A percentile compares a stretch with the other conserved stretches of the same genome.
phyloP scores from a whole-genome alignment of 768 basidiomycete species.

The Hypsizygus marmoreus region DNA sequence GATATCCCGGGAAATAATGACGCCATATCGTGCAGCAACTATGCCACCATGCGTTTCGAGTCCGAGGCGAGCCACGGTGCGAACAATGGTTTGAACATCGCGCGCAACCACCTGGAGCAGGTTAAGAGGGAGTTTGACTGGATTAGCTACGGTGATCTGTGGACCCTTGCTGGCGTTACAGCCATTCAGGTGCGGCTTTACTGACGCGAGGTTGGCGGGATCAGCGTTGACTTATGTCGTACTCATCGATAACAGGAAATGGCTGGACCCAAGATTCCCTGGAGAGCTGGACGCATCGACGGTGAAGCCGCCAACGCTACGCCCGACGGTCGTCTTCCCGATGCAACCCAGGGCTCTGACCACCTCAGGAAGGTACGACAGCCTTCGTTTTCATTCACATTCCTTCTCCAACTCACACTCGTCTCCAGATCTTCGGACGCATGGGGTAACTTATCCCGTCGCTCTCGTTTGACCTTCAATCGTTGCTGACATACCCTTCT shows the following conservation, averaged over 20 bases:
- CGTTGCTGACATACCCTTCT: neutral
- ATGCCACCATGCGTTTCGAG: slow-evolving; percentile 97
- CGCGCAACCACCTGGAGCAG: slow-evolving; percentile 81
- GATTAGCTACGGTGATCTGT: slow-evolving; percentile 96
- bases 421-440: slow-evolving; percentile 75
- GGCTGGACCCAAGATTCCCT: slow-evolving; percentile 89
- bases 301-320: slow-evolving; percentile 74
- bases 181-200: slow-evolving; percentile 64
- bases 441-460: slow-evolving; percentile 78
- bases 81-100: slow-evolving; percentile 81
- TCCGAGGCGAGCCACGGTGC: slow-evolving; percentile 85
- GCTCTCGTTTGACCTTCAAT: neutral
- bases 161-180: slow-evolving; percentile 93
- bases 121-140: slow-evolving; percentile 87
- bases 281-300: slow-evolving; percentile 92
- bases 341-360: slow-evolving; percentile 79
- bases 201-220: neutral
- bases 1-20: slow-evolving; percentile 8
- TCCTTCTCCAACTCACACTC: slow-evolving; percentile 5
- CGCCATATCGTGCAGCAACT: slow-evolving; percentile 62
- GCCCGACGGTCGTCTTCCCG: slow-evolving; percentile 89
- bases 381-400: slow-evolving; percentile 7
- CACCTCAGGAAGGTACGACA: slow-evolving; percentile 75
- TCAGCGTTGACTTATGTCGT: neutral
- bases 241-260: slow-evolving; percentile 59